Conservation (phyloP, 2,329 filamentous ascomycete species). For the Leptographium radiaticola region DNA sequence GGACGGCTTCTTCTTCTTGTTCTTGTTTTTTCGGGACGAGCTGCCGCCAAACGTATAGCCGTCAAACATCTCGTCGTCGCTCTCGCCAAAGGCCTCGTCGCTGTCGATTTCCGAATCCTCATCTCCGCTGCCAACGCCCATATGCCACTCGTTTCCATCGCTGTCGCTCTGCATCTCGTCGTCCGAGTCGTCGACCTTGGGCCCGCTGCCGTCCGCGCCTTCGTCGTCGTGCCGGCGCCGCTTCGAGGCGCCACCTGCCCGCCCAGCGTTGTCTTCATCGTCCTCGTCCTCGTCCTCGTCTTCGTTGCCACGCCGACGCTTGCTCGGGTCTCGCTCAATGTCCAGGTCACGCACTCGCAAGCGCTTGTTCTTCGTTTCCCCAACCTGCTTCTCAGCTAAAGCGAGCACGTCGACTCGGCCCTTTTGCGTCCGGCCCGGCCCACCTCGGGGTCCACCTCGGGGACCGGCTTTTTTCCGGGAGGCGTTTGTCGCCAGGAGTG, state of each 20-base stretch:
- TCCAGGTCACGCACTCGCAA: slow-evolving; percentile 34
- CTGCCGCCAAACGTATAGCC: slow-evolving; percentile 49
- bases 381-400: slow-evolving; percentile 40
- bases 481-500: slow-evolving; percentile 25
- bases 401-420: slow-evolving; percentile 44
- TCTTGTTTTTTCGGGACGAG: slow-evolving; percentile 22
- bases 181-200: slow-evolving; percentile 34
- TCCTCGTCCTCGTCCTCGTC: slow-evolving; percentile 35
- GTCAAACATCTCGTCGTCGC: slow-evolving; percentile 75
- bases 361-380: slow-evolving; percentile 20
- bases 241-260: slow-evolving; percentile 11
- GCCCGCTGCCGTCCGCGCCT: slow-evolving; percentile 21
- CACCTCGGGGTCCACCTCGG: no score
- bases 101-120: slow-evolving; percentile 53
- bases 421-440: slow-evolving; percentile 27
- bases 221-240: slow-evolving; percentile 28
- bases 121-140: slow-evolving; percentile 50
- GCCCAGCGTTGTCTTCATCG: slow-evolving; percentile 49
- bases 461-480: slow-evolving; percentile 12
- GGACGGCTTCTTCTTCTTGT: slow-evolving; percentile 15
- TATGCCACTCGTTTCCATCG: slow-evolving; percentile 72
- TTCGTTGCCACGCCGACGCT: slow-evolving; percentile 30
- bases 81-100: slow-evolving; percentile 75
- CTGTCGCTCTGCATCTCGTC: slow-evolving; percentile 70
- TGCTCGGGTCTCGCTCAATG: slow-evolving; percentile 28